Conservation (phyloP, 2,329 filamentous ascomycete genomes). For the Calonectria montana region DNA sequence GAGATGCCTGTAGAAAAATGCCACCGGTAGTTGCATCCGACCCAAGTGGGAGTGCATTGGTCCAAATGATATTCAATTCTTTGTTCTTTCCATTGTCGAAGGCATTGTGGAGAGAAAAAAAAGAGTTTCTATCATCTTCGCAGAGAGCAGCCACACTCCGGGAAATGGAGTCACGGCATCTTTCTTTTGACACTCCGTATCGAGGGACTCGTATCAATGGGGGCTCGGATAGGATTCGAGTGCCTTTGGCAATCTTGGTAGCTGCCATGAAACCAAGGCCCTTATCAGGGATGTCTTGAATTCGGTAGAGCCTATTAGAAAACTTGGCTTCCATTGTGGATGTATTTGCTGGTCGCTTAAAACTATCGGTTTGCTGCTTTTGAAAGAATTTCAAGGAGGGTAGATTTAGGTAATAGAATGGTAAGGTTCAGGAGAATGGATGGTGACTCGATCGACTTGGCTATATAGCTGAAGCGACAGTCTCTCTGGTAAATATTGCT, state of each 20-base stretch:
- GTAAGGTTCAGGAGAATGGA: no score
- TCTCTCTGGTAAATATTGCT: not conserved
- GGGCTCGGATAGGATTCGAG: not conserved
- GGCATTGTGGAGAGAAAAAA: not conserved
- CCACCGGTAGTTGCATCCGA: not conserved
- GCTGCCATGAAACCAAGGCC: not conserved
- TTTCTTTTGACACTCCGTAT: not conserved
- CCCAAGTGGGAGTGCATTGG: not conserved
- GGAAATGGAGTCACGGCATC: not conserved
- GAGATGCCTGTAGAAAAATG: not conserved
- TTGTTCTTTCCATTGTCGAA: not conserved
- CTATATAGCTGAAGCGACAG: not conserved
- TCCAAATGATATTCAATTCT: not conserved
- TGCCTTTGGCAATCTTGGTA: not conserved
- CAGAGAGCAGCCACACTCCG: not conserved
- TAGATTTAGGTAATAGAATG: no score
- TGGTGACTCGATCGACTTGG: not conserved
- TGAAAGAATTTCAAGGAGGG: not conserved
- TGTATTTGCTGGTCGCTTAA: not conserved
- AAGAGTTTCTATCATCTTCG: not conserved
- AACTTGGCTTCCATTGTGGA: not conserved
- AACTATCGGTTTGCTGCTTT: not conserved
- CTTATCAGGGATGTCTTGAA: not conserved
- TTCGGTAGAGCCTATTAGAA: not conserved
- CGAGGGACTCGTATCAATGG: not conserved